Evolutionary conservation across 176 grass and related monocot species (phyloP).

Genomic region (Olyra latifolia): DNA sequence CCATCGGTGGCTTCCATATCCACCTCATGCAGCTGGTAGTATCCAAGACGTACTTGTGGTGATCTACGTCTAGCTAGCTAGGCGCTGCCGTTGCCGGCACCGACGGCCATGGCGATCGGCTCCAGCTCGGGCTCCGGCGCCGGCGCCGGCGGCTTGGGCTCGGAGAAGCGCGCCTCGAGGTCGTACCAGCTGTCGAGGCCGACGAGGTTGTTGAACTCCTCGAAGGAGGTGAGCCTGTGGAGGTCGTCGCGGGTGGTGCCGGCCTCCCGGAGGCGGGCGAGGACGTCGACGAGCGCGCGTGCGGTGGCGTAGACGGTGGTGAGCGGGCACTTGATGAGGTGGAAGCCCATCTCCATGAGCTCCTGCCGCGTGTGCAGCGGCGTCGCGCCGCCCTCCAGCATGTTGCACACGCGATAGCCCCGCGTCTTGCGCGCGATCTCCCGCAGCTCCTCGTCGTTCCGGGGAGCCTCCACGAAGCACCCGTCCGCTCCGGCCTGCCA

Average conservation of each 20-base stretch:
- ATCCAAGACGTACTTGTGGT: background rate
- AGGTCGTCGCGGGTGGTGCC: constrained; percentile 44
- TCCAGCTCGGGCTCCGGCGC: too few species aligned
- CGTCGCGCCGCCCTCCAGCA: constrained; percentile 54
- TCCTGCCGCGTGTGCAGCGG: constrained; percentile 52
- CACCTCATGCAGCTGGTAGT: background rate
- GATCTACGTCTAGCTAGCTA: background rate
- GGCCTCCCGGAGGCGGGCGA: constrained; percentile 31
- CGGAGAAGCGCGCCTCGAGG: constrained; percentile 36
- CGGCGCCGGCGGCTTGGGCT: background rate
- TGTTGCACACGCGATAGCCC: constrained; percentile 44
- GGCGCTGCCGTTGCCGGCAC: background rate
- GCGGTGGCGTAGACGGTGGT: constrained; percentile 50
- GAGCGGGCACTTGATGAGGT: constrained; percentile 43
- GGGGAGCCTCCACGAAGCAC: constrained; percentile 52
- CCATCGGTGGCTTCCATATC: background rate
- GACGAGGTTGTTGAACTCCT: constrained; percentile 53
- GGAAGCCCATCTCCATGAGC: constrained; percentile 53
- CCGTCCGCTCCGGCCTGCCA: constrained; percentile 49
- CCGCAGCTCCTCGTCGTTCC: constrained; percentile 41
- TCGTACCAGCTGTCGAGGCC: constrained; percentile 38
- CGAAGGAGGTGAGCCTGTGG: constrained; percentile 39
- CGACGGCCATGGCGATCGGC: background rate
- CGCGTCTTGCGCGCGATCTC: constrained; percentile 33
- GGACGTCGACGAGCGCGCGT: constrained; percentile 40